Conservation (phyloP, 768 basidiomycete genomes). For the Psilocybe cubensis region DNA sequence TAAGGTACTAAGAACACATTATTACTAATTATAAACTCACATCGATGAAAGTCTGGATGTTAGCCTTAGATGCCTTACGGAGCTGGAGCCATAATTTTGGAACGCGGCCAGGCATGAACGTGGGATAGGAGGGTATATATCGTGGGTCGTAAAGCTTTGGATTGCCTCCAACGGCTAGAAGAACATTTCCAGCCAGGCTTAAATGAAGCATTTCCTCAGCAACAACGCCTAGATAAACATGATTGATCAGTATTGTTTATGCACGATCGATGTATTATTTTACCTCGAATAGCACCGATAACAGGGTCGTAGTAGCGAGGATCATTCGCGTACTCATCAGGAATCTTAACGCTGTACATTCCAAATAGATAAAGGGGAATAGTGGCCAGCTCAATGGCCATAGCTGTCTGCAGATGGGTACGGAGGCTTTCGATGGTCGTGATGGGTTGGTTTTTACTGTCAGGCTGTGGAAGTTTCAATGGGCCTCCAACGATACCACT, state of each 20-base stretch:
- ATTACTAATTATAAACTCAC: constrained; percentile 2
- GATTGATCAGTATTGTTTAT: not conserved
- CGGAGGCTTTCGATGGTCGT: constrained; percentile 12
- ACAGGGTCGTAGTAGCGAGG: constrained; percentile 17
- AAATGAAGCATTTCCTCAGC: constrained; percentile 32
- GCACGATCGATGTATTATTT: not conserved
- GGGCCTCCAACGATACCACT: not conserved
- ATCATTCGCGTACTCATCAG: constrained; percentile 14
- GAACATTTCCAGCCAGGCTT: constrained; percentile 26
- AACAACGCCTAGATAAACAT: constrained; percentile 21
- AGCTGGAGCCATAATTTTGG: constrained; percentile 17
- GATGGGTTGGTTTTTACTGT: constrained; percentile 8
- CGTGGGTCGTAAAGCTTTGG: constrained; percentile 22
- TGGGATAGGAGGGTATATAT: constrained; percentile 23
- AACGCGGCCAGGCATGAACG: constrained; percentile 20
- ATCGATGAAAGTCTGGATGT: constrained; percentile 16
- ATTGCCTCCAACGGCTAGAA: constrained; percentile 22
- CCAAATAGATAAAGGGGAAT: constrained; percentile 29
- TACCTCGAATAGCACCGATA: constrained; percentile 13
- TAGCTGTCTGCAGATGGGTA: constrained; percentile 23
- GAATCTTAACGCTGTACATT: constrained; percentile 27
- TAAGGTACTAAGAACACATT: not conserved
- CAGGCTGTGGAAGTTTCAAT: constrained; percentile 9
- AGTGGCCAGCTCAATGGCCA: constrained; percentile 28
- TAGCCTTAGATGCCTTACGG: constrained; percentile 7